These are phyloP conservation scores for Hyaloscypha hepaticicola DNA, from an alignment of 495 filamentous ascomycete genomes.

Conservation along the genomic window DNA sequence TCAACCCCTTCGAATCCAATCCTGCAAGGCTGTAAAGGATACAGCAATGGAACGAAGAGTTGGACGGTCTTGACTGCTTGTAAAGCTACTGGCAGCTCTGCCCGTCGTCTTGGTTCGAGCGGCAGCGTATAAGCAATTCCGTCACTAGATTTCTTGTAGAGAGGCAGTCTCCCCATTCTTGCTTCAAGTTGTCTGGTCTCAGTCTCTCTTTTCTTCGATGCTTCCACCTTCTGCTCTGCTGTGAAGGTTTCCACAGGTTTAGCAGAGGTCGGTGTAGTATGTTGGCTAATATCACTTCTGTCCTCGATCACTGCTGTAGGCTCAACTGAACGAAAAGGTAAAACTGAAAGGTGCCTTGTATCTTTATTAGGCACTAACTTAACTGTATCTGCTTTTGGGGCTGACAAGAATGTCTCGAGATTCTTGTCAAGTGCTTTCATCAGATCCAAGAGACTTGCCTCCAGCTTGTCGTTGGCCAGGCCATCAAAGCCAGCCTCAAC, in stretches of 20 bases:
- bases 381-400: slow-evolving; percentile 73
- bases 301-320: neutral
- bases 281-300: neutral
- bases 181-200: slow-evolving; percentile 78
- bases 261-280: neutral
- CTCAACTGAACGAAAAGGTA: slow-evolving; percentile 22
- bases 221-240: slow-evolving; percentile 56
- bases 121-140: slow-evolving; percentile 70
- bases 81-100: slow-evolving; percentile 60
- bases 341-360: slow-evolving; percentile 39
- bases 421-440: slow-evolving; percentile 72
- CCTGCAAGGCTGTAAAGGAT: slow-evolving; percentile 68
- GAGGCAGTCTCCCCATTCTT: slow-evolving; percentile 65
- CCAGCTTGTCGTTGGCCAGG: slow-evolving; percentile 56
- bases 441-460: slow-evolving; percentile 62
- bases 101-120: slow-evolving; percentile 62
- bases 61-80: slow-evolving; percentile 63
- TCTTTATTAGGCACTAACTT: slow-evolving; percentile 71
- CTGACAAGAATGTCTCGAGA: slow-evolving; percentile 69
- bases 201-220: slow-evolving; percentile 59
- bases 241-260: slow-evolving; percentile 47
- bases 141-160: slow-evolving; percentile 70
- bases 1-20: slow-evolving; percentile 65
- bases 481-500: slow-evolving; percentile 75
- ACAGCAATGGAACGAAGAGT: slow-evolving; percentile 68